Evolutionary conservation across 1,139 yeast genomes (phyloP), one percentile per base, ranked within the genome.

Genomic region (Candida buenavistaensis): DNA sequence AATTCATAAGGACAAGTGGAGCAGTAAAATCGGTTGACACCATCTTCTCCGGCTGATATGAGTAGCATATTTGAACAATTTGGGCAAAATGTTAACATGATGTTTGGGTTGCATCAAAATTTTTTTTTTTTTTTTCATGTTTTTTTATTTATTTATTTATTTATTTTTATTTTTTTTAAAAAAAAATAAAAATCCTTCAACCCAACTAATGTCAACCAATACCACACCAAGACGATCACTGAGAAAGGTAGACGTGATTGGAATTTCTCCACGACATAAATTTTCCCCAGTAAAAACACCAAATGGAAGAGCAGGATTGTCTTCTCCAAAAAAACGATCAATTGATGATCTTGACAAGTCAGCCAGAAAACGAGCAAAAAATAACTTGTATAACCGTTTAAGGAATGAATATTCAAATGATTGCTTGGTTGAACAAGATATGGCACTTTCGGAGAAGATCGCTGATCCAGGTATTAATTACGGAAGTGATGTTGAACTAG

Each of bases 1-100:
- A 89, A 92, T 52, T 87, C 94, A 51, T 92, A 92, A 0, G 97
- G 97, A 56, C 98, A 92, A 1, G 97, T 88, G 6, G 89, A 80
- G 59, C 98, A 92, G 47, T 85, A 82, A 51, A 92, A 82, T 36
- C 81, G 64, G 43, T 70, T 71, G 38, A 64, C 54, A 11, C 66
- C 68, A 38, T 63, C 72, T 15, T 64, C 71, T 7, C 70, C 72
- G 17, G 57, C 65, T 2, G 48, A 36, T 34, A 71, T 59, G 44
- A 84, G 72, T 29, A 90, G 73, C 95, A 90, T 84, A 52, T 90
- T 90, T 16, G 95, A 80, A 62, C 97, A 90, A 54, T 82, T 77
- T 3, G 97, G 97, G 52, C 97, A 90, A 59, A 90, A 90, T 1
- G 97, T 86, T 41, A 90, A 71, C 97, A 90, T 90, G 15, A n/a